Conservation (phyloP, 2,329 filamentous ascomycete species). For the Fusarium circinatum region DNA sequence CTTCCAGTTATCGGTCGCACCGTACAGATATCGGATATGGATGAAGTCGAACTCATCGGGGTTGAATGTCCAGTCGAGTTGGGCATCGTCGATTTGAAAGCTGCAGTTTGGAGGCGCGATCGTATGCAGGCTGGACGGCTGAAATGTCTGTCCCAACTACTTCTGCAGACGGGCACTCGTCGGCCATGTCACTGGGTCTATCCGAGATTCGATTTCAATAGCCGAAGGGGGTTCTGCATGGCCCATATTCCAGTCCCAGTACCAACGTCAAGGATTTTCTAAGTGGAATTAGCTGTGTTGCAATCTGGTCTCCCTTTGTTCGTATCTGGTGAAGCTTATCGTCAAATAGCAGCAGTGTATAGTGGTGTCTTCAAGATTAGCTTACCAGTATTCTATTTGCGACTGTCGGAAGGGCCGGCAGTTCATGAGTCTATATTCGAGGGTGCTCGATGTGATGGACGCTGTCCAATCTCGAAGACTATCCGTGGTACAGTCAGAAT, state of each 20-base stretch:
- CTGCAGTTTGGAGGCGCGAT: constrained; percentile 44
- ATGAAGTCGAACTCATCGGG: constrained; percentile 65
- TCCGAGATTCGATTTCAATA: neutral
- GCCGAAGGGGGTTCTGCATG: constrained; percentile 16
- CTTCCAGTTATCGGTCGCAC: constrained; percentile 66
- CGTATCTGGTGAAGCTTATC: constrained; percentile 47
- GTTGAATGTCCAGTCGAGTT: constrained; percentile 56
- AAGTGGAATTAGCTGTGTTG: neutral
- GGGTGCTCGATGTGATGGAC: constrained; percentile 33
- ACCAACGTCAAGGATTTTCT: constrained; percentile 59
- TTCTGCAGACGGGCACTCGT: constrained; percentile 42
- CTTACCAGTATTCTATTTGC: constrained; percentile 43
- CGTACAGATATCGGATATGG: constrained; percentile 66
- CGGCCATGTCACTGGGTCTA: constrained; percentile 43
- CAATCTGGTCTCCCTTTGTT: neutral
- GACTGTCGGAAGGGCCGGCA: constrained; percentile 42
- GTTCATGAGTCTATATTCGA: constrained; percentile 44
- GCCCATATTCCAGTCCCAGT: constrained; percentile 70
- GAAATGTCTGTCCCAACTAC: constrained; percentile 52
- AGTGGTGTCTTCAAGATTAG: constrained; percentile 14
- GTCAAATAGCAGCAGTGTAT: constrained; percentile 42
- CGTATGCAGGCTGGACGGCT: constrained; percentile 45
- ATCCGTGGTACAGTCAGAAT: neutral
- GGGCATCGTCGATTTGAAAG: constrained; percentile 50
- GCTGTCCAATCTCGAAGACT: constrained; percentile 25